These are phyloP conservation scores for Melaleuca alternifolia DNA, from an alignment of 345 rosid genomes.

Conservation along the genomic window DNA sequence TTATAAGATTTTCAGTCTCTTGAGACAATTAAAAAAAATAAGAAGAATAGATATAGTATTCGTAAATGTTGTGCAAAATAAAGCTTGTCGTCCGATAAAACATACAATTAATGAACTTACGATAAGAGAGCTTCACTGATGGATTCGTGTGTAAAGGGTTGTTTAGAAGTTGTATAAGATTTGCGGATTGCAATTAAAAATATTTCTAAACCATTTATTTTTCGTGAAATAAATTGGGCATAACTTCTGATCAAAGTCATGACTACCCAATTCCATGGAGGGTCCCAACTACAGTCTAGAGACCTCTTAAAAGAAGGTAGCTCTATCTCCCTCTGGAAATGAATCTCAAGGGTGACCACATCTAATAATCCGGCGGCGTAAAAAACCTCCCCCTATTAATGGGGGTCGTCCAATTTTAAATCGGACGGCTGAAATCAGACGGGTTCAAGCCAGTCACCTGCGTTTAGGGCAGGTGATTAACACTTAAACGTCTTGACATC, in stretches of 20 bases:
- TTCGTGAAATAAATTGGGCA: rapidly evolving
- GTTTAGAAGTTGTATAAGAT: not conserved
- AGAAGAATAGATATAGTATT: not conserved
- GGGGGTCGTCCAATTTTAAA: too few relatives aligned
- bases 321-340: too few relatives aligned
- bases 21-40: too few relatives aligned
- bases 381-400: too few relatives aligned
- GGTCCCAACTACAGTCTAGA: not conserved
- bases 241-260: rapidly evolving
- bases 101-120: not conserved
- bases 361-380: too few relatives aligned
- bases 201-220: rapidly evolving
- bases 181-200: not conserved
- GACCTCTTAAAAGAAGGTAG: not conserved
- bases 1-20: too few relatives aligned
- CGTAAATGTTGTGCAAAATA: not conserved
- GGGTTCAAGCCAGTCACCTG: too few relatives aligned
- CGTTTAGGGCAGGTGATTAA: too few relatives aligned
- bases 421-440: too few relatives aligned
- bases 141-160: not conserved
- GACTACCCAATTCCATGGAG: not conserved
- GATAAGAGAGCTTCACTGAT: not conserved
- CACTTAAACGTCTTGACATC: too few relatives aligned
- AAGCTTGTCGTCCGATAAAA: not conserved
- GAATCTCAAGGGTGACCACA: too few relatives aligned